These are phyloP conservation scores for Chlamydomonas reinhardtii DNA, from an alignment of 163 green algal genomes.

Conservation along the genomic window DNA sequence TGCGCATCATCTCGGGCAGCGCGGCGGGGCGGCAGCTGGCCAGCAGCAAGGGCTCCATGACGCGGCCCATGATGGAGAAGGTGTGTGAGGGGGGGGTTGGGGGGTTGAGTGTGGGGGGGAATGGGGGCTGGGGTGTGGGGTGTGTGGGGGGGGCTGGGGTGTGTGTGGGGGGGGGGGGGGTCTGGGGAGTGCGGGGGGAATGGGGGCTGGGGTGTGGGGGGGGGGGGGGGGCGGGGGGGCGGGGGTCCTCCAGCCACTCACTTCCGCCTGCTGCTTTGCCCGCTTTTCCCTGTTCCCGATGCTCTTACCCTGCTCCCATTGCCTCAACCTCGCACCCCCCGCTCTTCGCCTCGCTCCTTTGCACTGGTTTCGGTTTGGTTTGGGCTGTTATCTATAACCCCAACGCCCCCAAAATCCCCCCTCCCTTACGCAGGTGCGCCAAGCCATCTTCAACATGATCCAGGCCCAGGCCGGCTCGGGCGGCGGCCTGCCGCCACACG, in stretches of 20 bases:
- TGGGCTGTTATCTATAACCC: too few relatives aligned
- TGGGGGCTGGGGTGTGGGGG: too few relatives aligned
- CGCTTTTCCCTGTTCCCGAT: too few relatives aligned
- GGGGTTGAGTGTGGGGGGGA: background rate
- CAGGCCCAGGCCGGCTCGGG: constrained; percentile 58
- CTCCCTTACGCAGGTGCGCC: constrained; percentile 55
- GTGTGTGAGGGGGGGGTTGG: constrained; percentile 54
- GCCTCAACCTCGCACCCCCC: too few relatives aligned
- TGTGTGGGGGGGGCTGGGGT: background rate
- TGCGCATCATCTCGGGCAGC: constrained; percentile 80
- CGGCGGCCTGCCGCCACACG: constrained; percentile 57
- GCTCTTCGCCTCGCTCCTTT: too few relatives aligned
- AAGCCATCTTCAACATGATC: constrained; percentile 92
- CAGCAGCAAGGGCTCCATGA: constrained; percentile 65
- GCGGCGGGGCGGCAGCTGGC: constrained; percentile 64
- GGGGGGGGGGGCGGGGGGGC: too few relatives aligned
- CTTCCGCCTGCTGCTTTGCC: too few relatives aligned
- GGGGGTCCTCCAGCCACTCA: too few relatives aligned
- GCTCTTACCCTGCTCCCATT: too few relatives aligned
- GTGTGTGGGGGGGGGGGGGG: background rate
- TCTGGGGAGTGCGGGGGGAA: background rate
- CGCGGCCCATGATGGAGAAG: constrained; percentile 93
- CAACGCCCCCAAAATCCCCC: too few relatives aligned
- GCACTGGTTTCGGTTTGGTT: too few relatives aligned
- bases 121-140: background rate